These are phyloP conservation scores for Schizonepeta tenuifolia DNA, from an alignment of 257 asterid genomes.

Conservation along the genomic window DNA sequence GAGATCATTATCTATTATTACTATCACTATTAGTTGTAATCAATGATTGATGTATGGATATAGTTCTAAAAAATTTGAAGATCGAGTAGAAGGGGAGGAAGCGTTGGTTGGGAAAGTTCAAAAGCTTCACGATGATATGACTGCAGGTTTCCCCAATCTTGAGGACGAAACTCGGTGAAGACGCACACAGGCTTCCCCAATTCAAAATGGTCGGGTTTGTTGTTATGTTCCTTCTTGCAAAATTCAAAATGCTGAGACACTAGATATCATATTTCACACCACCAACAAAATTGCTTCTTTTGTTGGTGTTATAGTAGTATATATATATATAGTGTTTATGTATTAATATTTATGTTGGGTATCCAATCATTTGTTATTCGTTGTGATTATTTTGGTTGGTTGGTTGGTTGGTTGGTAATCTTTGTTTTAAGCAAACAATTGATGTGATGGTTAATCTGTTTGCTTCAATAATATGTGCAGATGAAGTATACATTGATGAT, in stretches of 20 bases:
- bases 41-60: neutral
- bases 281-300: neutral
- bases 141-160: conserved; percentile 96
- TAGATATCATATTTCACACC: neutral
- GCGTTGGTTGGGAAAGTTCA: conserved; percentile 69
- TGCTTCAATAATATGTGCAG: too few relatives aligned
- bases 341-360: neutral
- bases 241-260: neutral
- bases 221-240: neutral
- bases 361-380: conserved; percentile 4
- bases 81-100: conserved; percentile 97
- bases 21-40: too few relatives aligned
- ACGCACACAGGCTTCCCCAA: too few relatives aligned
- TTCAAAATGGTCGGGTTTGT: neutral
- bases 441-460: too few relatives aligned
- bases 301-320: too few relatives aligned
- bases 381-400: neutral
- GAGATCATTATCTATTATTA: too few relatives aligned
- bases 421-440: too few relatives aligned
- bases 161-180: conserved; percentile 89
- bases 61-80: conserved; percentile 98
- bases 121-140: conserved; percentile 83
- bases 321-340: neutral
- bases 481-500: too few relatives aligned
- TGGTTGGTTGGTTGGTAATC: too few relatives aligned